A percentile compares a stretch with the other conserved stretches of the same genome.
These are phyloP conservation scores for Botryotinia convoluta DNA, from an alignment of 2,329 filamentous ascomycete genomes.

Conservation along the genomic window DNA sequence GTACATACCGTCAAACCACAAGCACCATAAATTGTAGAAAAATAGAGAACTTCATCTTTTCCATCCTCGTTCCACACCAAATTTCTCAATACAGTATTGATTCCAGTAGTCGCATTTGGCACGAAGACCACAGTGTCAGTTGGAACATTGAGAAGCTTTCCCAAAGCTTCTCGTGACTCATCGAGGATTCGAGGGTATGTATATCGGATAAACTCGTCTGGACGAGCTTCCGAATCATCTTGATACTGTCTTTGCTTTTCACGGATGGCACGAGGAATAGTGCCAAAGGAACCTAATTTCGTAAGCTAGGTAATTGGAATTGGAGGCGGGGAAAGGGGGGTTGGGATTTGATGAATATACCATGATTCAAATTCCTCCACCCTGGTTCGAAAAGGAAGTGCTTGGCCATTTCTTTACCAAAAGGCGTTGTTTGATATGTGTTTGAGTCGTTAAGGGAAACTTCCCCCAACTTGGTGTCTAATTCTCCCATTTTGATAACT, in stretches of 20 bases:
- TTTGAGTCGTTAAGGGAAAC: conserved; percentile 24
- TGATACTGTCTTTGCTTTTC: conserved; percentile 62
- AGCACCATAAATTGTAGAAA: conserved; percentile 51
- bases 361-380: conserved; percentile 41
- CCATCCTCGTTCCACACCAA: conserved; percentile 60
- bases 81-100: conserved; percentile 79
- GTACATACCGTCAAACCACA: conserved; percentile 65
- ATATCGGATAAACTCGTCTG: conserved; percentile 76
- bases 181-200: conserved; percentile 62
- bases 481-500: conserved; percentile 13
- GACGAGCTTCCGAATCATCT: conserved; percentile 61
- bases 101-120: conserved; percentile 73
- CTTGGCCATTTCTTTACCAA: conserved; percentile 39
- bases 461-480: conserved; percentile 25
- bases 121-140: conserved; percentile 70
- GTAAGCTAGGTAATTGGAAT: neutral
- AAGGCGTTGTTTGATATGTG: conserved; percentile 32
- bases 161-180: conserved; percentile 61
- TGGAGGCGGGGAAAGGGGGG: neutral
- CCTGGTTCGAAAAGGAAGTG: conserved; percentile 38
- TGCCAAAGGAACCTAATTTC: conserved; percentile 69
- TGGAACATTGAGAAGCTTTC: conserved; percentile 63
- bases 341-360: conserved; percentile 27
- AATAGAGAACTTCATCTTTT: conserved; percentile 72
- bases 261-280: conserved; percentile 63